Evolutionary conservation across 306 rosid genomes (phyloP), one percentile per base, ranked within the genome.

Genomic region (Sindora glabra): DNA sequence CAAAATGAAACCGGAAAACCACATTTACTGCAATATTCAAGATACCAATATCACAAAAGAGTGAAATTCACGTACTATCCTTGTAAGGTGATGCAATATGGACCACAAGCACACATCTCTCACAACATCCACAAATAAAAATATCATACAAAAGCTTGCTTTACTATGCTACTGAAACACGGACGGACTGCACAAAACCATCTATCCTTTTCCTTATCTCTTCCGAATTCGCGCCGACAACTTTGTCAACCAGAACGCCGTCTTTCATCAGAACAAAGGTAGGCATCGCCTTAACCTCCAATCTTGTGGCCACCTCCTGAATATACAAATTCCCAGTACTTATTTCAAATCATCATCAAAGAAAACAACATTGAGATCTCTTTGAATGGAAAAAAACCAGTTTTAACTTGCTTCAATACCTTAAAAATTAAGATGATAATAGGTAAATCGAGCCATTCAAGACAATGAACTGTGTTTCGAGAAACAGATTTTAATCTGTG

Each of bases 221-320:
- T 45, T 92, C 96, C 2, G 96, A 90, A 74, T 92, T 86, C 30
- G 99, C 99, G 82, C 96, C 99, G 60, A 92, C 83, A 12, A 89
- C 29, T 76, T 78, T 92, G 37, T 84, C 95, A 23, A 60, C 44
- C 12, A 55, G 59, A 68, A 36, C 64, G 53, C 94, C 90, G 13
- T 73, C 75, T 68, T 63, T 92, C 62, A 88, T 47, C 62, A 92
- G 23, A 80, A 79, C 6, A 72, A 92, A 92, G 3, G 98, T 91
- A 19, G 96, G 98, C 98, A 91, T 91, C 13, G 96, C 98, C 76
- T 77, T 88, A 70, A 91, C 37, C 39, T 76, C 86, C 77, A 85
- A 38, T 48, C 41, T 84, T 27, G 77, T 64, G 11, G 98, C 96
- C 34, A 85, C 98, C 49, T 85, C 96, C 98, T 91, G 67, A 17